phyloP scores from a whole-genome alignment of 2,329 filamentous ascomycete species.

The Alternaria triticimaculans region DNA sequence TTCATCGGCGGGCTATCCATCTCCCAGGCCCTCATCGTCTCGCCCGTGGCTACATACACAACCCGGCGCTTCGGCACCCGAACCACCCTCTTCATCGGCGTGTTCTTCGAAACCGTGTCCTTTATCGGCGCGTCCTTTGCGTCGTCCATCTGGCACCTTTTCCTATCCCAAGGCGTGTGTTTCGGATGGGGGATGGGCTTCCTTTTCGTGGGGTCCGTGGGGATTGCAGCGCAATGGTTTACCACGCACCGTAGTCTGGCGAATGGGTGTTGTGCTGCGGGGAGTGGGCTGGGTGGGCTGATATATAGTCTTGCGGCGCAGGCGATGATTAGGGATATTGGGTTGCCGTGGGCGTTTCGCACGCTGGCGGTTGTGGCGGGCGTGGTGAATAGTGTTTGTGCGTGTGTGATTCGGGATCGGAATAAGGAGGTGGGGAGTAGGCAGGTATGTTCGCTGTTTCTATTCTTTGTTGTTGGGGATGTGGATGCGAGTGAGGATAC shows the following conservation, averaged over 20 bases:
- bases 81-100: slow-evolving; percentile 68
- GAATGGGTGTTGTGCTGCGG: slow-evolving; percentile 71
- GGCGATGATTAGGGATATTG: slow-evolving; percentile 70
- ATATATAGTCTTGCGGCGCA: slow-evolving; percentile 71
- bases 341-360: slow-evolving; percentile 71
- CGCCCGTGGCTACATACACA: slow-evolving; percentile 69
- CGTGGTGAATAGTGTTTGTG: slow-evolving; percentile 68
- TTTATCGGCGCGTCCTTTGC: slow-evolving; percentile 76
- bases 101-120: slow-evolving; percentile 67
- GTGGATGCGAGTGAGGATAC: too few species aligned
- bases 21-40: slow-evolving; percentile 69
- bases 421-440: slow-evolving; percentile 74
- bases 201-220: slow-evolving; percentile 72
- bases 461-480: too few species aligned
- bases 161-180: slow-evolving; percentile 75
- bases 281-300: slow-evolving; percentile 76
- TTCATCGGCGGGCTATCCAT: slow-evolving; percentile 78
- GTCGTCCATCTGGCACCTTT: slow-evolving; percentile 73
- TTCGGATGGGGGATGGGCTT: slow-evolving; percentile 84
- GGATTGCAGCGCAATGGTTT: slow-evolving; percentile 78
- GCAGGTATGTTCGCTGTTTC: slow-evolving; percentile 30
- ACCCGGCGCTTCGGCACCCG: slow-evolving; percentile 69
- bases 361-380: slow-evolving; percentile 69
- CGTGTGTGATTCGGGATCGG: slow-evolving; percentile 70
- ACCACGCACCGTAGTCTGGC: slow-evolving; percentile 70